Conservation (phyloP, 257 asterid species). For the Solanum chilense region DNA sequence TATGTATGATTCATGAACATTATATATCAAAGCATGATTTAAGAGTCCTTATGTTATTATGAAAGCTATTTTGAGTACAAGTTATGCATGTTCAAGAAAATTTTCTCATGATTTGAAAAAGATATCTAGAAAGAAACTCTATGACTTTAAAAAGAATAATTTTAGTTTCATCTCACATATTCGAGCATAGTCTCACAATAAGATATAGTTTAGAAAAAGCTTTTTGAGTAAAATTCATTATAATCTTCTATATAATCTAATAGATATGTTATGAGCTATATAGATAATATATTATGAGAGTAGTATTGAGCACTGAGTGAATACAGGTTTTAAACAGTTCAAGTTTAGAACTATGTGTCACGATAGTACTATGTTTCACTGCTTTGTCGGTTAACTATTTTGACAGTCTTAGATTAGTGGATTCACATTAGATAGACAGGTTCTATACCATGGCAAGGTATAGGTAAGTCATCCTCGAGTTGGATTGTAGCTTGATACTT, state of each 20-base stretch:
- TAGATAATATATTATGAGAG: background rate
- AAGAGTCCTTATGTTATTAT: background rate
- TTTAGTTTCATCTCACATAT: background rate
- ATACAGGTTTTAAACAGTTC: background rate
- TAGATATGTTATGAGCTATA: background rate
- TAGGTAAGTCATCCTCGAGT: background rate
- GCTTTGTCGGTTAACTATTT: no score
- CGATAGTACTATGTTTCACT: background rate
- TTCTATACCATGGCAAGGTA: no score
- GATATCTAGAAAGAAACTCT: background rate
- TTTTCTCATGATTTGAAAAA: background rate
- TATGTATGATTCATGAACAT: background rate
- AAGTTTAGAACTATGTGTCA: background rate
- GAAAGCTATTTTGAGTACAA: background rate
- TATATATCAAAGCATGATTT: background rate
- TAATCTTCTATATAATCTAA: background rate
- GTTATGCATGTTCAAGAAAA: background rate
- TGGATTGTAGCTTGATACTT: background rate
- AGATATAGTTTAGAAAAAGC: no score
- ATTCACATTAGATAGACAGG: background rate
- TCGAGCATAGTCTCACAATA: background rate
- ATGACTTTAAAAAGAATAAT: background rate
- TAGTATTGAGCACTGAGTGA: background rate
- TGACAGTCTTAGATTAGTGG: background rate
- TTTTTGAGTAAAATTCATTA: no score